Base-by-base conservation (phyloP, 2,329 filamentous ascomycete species). In the Epichloe elymi region DNA sequence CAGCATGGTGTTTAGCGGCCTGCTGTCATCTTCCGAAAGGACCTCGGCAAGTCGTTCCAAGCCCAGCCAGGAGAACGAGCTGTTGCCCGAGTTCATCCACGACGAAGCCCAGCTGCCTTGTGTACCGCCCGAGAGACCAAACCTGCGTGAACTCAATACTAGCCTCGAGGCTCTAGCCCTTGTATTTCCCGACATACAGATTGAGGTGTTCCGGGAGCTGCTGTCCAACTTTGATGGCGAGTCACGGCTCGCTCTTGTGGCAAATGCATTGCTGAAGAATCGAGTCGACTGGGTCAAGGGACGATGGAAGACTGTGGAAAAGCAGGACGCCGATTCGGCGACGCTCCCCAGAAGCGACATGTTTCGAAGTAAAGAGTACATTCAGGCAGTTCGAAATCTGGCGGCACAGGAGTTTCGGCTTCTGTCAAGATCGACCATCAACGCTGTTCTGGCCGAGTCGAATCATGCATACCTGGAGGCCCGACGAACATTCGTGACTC, bases 131-230 rank as follows among this genome's bases (percentile, higher is more conserved):
- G 78, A 83, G 53, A 70, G 76, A 37, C 76, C 78, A 39, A 78
- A 88, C 59, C 73, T 89, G 23, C 73, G 78, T 57, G 79, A 84
- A 53, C 74, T 91, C 46, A 91, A 91, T 68, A 72, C 73, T 48
- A 76, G 80, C 58, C 78, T 93, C 55, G 77, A 79, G 54, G 79
- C 76, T 12, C 76, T 93, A 42, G 79, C 81, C 20, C 79, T 79
- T 46, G 75, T 90, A 8, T 93, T 93, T 57, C 87, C 87, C 30
- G 80, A 90, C 65, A 74, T 90, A n/a, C 84, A 88, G 65, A 74
- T 86, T 53, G 85, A 90, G 58, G 86, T 90, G 17, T 88, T 93
- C 62, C 79, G 86, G 43, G 86, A 91, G 70, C 86, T 93, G 78
- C 78, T 93, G 46, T 69, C 75, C 39, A 85, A 74, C 60, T 85